A percentile compares a stretch with the other conserved stretches of the same genome.
Conservation (phyloP, 1,284 basidiomycete genomes). For the Cystobasidium sp. region DNA sequence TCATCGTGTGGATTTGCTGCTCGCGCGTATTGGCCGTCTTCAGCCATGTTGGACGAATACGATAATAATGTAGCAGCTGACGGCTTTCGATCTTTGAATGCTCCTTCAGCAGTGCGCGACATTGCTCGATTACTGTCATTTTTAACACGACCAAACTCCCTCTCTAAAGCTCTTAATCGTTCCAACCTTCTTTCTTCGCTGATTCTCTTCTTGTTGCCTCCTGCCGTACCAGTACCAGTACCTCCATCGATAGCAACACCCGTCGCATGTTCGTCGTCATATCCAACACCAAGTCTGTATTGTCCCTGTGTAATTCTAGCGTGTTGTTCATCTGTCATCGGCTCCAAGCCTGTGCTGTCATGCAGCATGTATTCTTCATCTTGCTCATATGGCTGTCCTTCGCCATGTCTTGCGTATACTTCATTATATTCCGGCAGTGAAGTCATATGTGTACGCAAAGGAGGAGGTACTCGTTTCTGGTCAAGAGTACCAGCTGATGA, state of each 20-base stretch:
- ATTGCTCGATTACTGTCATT: no score
- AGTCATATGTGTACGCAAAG: background rate
- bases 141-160: slow-evolving; percentile 32
- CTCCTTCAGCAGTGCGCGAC: background rate
- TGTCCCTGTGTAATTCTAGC: slow-evolving; percentile 21
- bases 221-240: background rate
- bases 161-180: slow-evolving; percentile 27
- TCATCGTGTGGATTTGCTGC: background rate
- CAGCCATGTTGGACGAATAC: no score
- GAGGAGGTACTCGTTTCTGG: no score
- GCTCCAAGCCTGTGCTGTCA: background rate
- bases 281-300: slow-evolving; percentile 38
- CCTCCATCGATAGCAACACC: background rate
- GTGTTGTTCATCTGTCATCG: slow-evolving; percentile 9
- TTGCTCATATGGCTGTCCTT: background rate
- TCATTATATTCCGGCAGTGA: background rate
- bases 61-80: no score
- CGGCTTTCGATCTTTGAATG: background rate
- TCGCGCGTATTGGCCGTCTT: background rate
- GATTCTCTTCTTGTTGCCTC: slow-evolving; percentile 24
- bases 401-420: background rate
- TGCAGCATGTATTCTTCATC: background rate
- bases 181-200: slow-evolving; percentile 28
- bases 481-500: background rate
- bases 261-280: slow-evolving; percentile 18